These are phyloP conservation scores for Nicotiana paniculata DNA, from an alignment of 257 asterid genomes.

Conservation along the genomic window DNA sequence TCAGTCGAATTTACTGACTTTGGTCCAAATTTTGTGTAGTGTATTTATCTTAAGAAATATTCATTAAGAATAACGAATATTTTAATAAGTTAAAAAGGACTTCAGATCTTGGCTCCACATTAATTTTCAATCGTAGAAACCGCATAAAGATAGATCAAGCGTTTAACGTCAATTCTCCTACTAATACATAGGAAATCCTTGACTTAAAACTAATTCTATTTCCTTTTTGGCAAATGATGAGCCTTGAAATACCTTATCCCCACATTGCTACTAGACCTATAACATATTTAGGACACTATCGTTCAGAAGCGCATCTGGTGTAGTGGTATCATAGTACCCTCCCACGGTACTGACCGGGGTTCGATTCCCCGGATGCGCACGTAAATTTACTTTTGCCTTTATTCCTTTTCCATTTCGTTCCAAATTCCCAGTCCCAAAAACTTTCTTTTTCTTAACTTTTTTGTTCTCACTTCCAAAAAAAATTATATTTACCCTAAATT, in stretches of 20 bases:
- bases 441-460: background rate
- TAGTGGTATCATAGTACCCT: constrained; percentile 99
- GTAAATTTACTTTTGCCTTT: accelerated
- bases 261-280: no score
- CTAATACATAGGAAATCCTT: background rate
- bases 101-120: no score
- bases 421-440: background rate
- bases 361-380: constrained; percentile 99
- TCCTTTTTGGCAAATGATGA: background rate
- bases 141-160: background rate
- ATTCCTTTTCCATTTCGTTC: background rate
- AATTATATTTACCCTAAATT: background rate
- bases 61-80: no score
- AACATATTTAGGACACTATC: accelerated
- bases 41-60: no score
- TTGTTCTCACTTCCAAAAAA: background rate
- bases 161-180: background rate
- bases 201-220: background rate
- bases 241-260: background rate
- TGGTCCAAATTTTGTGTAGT: no score
- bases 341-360: constrained; percentile 99
- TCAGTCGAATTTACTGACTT: no score
- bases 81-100: no score
- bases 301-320: constrained; percentile 82
- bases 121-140: no score